Conservation (phyloP, 306 rosid species). For the Purshia tridentata region DNA sequence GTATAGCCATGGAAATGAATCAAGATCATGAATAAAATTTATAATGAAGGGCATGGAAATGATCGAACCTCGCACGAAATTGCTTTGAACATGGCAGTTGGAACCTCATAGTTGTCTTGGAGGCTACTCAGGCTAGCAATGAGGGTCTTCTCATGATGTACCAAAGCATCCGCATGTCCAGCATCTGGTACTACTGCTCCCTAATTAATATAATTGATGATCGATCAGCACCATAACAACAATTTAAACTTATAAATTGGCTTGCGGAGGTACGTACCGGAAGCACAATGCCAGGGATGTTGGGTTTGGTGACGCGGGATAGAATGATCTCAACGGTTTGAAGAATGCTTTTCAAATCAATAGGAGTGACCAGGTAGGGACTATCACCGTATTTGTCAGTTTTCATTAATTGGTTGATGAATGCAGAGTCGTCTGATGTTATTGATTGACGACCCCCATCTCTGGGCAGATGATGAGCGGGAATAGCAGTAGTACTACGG, state of each 20-base stretch:
- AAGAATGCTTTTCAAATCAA: conserved; percentile 44
- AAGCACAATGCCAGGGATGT: conserved; percentile 28
- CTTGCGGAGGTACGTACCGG: conserved; percentile 1
- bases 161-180: conserved; percentile 15
- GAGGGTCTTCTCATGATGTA: conserved; percentile 26
- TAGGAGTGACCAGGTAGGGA: conserved; percentile 9
- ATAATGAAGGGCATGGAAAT: no score
- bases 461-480: no score
- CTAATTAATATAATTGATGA: conserved; percentile 16
- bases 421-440: conserved; percentile 6
- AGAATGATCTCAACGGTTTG: conserved; percentile 50
- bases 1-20: background rate
- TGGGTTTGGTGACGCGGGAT: conserved; percentile 25
- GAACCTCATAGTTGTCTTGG: conserved; percentile 38
- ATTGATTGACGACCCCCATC: conserved; percentile 5
- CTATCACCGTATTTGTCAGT: conserved; percentile 17
- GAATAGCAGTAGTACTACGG: no score
- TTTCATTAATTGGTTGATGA: conserved; percentile 18
- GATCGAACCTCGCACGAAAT: conserved; percentile 58
- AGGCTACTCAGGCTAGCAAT: conserved; percentile 27
- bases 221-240: background rate
- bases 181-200: conserved; percentile 13
- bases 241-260: no score
- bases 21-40: no score
- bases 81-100: conserved; percentile 38